Percentiles rank a stretch among this genome's conserved stretches.
Conservation (phyloP, 495 filamentous ascomycete genomes). For the Tuber borchii region DNA sequence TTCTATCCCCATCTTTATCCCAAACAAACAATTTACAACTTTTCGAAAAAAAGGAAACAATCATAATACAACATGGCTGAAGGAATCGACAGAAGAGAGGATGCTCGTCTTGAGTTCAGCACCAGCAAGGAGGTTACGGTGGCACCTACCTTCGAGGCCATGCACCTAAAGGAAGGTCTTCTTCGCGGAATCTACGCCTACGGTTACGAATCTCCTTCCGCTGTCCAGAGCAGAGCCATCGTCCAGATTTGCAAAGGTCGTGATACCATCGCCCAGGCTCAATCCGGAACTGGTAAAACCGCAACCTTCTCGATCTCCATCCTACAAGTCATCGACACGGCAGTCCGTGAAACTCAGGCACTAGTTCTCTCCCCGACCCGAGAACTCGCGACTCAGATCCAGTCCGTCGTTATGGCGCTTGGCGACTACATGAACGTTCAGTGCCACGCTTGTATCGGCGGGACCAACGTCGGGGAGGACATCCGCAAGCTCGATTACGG, state of each 20-base stretch:
- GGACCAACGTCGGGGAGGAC: constrained; percentile 94
- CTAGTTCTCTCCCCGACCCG: constrained; percentile 96
- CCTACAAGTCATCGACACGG: constrained; percentile 85
- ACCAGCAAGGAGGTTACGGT: constrained; percentile 97
- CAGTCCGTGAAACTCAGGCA: constrained; percentile 80
- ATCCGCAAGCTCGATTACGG: constrained; percentile 95
- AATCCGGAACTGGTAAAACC: constrained; percentile 98
- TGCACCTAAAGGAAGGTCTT: constrained; percentile 89
- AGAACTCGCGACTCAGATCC: constrained; percentile 96
- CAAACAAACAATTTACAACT: not conserved
- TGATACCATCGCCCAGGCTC: constrained; percentile 98
- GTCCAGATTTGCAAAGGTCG: constrained; percentile 98
- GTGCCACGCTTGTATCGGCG: constrained; percentile 97
- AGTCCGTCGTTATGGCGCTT: constrained; percentile 92
- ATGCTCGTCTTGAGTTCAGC: constrained; percentile 95
- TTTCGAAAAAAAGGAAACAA: not conserved
- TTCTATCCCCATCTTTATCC: constrained; percentile 1
- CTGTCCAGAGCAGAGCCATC: constrained; percentile 93
- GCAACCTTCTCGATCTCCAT: constrained; percentile 98
- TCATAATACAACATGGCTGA: constrained; percentile 65
- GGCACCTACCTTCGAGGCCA: constrained; percentile 64
- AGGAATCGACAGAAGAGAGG: constrained; percentile 84
- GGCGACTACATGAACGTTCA: constrained; percentile 99
- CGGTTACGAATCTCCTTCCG: constrained; percentile 94
- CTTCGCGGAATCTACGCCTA: constrained; percentile 98